Evolutionary conservation across 164 flowering plant genomes (phyloP).

Genomic region (Chimonanthus praecox): DNA sequence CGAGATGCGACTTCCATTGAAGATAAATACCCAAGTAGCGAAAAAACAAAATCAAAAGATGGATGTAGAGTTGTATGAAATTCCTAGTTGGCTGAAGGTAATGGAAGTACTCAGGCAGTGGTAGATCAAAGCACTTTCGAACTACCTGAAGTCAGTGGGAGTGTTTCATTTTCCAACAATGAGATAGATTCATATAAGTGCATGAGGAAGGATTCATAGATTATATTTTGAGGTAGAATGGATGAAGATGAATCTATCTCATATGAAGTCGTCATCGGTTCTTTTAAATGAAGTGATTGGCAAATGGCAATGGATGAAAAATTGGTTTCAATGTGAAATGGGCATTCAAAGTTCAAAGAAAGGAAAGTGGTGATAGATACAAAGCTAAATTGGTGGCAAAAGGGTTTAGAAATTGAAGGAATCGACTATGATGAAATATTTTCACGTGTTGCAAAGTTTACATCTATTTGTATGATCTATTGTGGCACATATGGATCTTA

Average conservation of each 20-base stretch:
- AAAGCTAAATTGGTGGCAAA: not conserved
- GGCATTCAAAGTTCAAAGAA: not conserved
- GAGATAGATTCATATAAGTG: not conserved
- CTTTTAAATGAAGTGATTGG: not conserved
- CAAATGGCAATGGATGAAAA: not conserved
- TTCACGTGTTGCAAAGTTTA: not conserved
- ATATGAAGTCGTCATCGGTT: not conserved
- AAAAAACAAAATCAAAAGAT: not conserved
- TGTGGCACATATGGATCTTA: not conserved
- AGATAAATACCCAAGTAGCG: not conserved
- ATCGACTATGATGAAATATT: not conserved
- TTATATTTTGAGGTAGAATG: not conserved
- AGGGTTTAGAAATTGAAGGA: not conserved
- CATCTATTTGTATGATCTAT: not conserved
- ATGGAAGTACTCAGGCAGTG: not conserved
- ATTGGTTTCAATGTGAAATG: not conserved
- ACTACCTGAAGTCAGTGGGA: not conserved
- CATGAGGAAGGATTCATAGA: not conserved
- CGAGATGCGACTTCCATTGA: not conserved
- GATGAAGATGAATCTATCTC: not conserved
- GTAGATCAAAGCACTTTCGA: not conserved
- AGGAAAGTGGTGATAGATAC: not conserved
- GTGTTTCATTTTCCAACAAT: not conserved
- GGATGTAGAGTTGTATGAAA: not conserved
- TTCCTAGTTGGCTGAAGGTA: not conserved